Percentiles rank a stretch among this genome's conserved stretches.
Conservation (phyloP, 1,284 basidiomycete genomes). For the Boletus semigastroideus region DNA sequence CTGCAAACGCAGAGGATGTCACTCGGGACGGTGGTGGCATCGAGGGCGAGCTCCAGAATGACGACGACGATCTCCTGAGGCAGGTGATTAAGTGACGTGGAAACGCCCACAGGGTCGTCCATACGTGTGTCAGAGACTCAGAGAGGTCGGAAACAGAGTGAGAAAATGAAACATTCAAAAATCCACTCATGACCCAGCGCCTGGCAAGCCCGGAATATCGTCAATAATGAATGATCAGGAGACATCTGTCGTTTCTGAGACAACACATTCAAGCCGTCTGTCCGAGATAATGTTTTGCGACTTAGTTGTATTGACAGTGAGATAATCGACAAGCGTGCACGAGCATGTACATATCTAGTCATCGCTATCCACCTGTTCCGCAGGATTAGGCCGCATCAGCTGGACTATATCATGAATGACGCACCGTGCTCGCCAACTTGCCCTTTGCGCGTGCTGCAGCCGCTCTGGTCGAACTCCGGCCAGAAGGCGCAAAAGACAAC, state of each 20-base stretch:
- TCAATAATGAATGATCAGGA: not conserved
- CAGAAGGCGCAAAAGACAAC: conserved; percentile 61
- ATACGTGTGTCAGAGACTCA: not conserved
- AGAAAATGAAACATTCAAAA: not conserved
- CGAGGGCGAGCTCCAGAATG: conserved; percentile 18
- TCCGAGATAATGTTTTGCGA: not conserved
- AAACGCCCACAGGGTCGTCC: not conserved
- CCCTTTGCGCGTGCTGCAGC: conserved; percentile 60
- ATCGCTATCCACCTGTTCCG: conserved; percentile 30
- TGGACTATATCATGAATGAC: conserved; percentile 3
- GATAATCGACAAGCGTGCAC: not conserved
- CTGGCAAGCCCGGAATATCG: not conserved
- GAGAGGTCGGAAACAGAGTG: conserved; percentile 8
- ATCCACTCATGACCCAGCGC: not conserved
- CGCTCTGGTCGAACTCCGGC: conserved; percentile 52
- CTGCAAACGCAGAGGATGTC: conserved; percentile 20
- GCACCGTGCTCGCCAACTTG: conserved; percentile 41
- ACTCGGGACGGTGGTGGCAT: conserved; percentile 9
- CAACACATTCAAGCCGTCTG: not conserved
- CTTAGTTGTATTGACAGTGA: not conserved
- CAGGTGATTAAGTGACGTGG: conserved; percentile 18
- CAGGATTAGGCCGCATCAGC: not conserved
- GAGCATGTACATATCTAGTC: conserved; percentile 19
- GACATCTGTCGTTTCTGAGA: not conserved
- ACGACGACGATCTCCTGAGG: conserved; percentile 27